A percentile compares a stretch with the other conserved stretches of the same genome.
Evolutionary conservation across 352 stramenopile genomes (phyloP).

Genomic region (Pythium phragmitis): DNA sequence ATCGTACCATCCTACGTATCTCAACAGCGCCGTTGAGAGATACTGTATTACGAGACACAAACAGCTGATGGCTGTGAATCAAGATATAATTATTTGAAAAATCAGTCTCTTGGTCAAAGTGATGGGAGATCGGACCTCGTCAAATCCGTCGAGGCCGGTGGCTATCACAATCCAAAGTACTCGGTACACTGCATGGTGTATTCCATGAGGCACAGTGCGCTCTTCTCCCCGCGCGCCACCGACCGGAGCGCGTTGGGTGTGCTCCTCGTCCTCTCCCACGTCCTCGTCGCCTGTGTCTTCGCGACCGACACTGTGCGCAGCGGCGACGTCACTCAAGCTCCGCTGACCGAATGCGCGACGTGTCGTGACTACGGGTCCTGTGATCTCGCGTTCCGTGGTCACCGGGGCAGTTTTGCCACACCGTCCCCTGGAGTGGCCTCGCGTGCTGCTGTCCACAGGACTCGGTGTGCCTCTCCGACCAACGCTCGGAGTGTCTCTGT

Average conservation of each 20-base stretch:
- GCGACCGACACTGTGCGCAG: background rate
- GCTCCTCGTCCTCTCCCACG: background rate
- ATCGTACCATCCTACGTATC: too few species aligned
- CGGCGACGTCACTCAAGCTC: background rate
- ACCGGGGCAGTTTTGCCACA: constrained; percentile 8
- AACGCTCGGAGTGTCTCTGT: background rate
- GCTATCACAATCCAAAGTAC: too few species aligned
- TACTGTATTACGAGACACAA: too few species aligned
- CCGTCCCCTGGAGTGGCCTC: background rate
- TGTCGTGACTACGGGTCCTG: constrained; percentile 7
- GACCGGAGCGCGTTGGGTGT: background rate
- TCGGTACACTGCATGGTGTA: too few species aligned
- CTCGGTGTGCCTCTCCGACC: background rate
- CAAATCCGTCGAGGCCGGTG: too few species aligned
- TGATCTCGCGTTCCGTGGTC: background rate
- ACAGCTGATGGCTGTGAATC: too few species aligned
- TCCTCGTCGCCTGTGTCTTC: background rate
- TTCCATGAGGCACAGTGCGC: background rate
- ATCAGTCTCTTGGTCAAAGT: too few species aligned
- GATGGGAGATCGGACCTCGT: too few species aligned
- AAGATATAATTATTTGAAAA: too few species aligned
- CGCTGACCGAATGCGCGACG: background rate
- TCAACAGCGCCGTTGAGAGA: too few species aligned
- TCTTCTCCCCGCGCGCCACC: too few species aligned
- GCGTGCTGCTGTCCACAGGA: constrained; percentile 9